These are phyloP conservation scores for Myriosclerotinia duriaeana DNA, from an alignment of 2,329 filamentous ascomycete species.

Conservation along the genomic window DNA sequence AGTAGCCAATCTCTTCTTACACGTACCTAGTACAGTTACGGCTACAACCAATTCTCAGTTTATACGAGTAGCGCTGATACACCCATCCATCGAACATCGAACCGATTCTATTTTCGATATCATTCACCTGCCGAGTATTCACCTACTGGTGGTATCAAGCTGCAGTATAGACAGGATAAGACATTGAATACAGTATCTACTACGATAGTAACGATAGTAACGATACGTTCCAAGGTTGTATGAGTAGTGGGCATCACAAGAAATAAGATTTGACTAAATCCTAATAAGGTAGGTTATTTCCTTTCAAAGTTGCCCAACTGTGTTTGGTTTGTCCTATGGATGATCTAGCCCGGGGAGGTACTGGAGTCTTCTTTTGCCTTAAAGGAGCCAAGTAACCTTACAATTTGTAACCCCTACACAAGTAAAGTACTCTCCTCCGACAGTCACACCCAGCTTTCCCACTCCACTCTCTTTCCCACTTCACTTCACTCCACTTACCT, in stretches of 20 bases:
- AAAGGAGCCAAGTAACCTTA: neutral
- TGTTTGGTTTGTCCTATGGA: neutral
- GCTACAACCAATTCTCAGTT: neutral
- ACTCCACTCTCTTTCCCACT: neutral
- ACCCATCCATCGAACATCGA: neutral
- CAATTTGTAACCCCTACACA: neutral
- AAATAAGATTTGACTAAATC: neutral
- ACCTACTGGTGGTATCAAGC: neutral
- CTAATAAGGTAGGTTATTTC: slow-evolving; percentile 7
- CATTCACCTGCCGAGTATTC: neutral
- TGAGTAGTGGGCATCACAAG: neutral
- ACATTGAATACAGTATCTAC: no score
- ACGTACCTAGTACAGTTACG: neutral
- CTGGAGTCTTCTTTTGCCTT: neutral
- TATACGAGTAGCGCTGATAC: neutral
- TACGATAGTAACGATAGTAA: no score
- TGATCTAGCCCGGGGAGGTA: neutral
- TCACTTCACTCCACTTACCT: slow-evolving; percentile 9
- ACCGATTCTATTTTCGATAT: no score
- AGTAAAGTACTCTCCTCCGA: neutral
- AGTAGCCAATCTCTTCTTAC: slow-evolving; percentile 1
- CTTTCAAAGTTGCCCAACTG: neutral
- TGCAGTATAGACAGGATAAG: neutral
- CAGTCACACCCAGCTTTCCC: slow-evolving; percentile 1
- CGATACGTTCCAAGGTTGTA: no score